Evolutionary conservation across 768 basidiomycete species (phyloP).

Genomic region (Lentinus brumalis): DNA sequence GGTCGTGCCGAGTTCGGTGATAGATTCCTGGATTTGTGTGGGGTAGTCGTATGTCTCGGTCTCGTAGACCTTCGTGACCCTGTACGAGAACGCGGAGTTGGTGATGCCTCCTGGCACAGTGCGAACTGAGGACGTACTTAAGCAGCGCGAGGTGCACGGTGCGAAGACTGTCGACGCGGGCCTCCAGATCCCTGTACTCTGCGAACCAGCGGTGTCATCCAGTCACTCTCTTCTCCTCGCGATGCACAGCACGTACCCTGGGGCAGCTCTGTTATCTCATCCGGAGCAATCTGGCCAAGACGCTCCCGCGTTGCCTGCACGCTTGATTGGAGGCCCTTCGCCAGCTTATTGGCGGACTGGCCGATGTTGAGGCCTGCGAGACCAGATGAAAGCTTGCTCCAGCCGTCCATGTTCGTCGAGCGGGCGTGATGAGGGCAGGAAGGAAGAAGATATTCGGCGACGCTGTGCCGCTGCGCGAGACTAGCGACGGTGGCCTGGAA

Average conservation of each 20-base stretch:
- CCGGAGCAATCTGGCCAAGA: slow-evolving; percentile 84
- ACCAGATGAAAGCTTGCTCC: slow-evolving; percentile 70
- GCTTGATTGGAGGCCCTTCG: slow-evolving; percentile 79
- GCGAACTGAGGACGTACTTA: slow-evolving; percentile 55
- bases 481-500: slow-evolving; percentile 5
- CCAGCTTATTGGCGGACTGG: slow-evolving; percentile 72
- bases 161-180: slow-evolving; percentile 89
- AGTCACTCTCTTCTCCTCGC: neutral
- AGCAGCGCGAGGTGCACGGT: slow-evolving; percentile 74
- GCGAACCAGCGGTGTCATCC: slow-evolving; percentile 11
- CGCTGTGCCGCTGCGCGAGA: slow-evolving; percentile 15
- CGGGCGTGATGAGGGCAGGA: neutral
- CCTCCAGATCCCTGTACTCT: slow-evolving; percentile 97
- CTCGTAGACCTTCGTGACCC: slow-evolving; percentile 88
- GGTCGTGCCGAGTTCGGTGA: slow-evolving; percentile 68
- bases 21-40: slow-evolving; percentile 81
- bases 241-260: slow-evolving; percentile 52
- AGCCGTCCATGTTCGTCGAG: slow-evolving; percentile 44
- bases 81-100: slow-evolving; percentile 32
- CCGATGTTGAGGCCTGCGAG: slow-evolving; percentile 67
- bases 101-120: neutral
- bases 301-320: slow-evolving; percentile 88
- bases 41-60: slow-evolving; percentile 90
- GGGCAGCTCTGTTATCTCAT: slow-evolving; percentile 94
- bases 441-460: neutral